Base-by-base conservation (phyloP, 768 basidiomycete species). In the Hypholoma fasciculare region DNA sequence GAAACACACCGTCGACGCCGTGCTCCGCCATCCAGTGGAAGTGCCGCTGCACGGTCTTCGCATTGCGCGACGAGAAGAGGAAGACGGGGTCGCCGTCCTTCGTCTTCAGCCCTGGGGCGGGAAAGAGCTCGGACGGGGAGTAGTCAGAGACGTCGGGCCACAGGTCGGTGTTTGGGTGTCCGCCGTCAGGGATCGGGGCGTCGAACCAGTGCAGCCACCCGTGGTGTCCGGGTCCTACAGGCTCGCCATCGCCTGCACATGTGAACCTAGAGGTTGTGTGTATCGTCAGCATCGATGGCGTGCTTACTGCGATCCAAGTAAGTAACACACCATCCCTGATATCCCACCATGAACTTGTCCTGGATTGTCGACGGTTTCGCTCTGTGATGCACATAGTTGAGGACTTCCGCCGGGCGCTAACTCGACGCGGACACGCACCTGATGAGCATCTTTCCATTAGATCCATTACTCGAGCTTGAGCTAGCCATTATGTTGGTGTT, bases 121-220 rank as follows among this genome's bases (percentile, higher is more conserved):
- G 76, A 66, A 81, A 90, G 12, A 92, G 78, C 69, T 94, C 92
- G 1, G 85, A 85, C 6, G 84, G 77, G 2, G 82, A 79, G 68
- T 90, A 92, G 12, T 79, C 79, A 6, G 89, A 88, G 0, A 86
- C 78, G 63, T 92, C 90, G 0, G 92, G 92, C 90, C 90, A 93
- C 37, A 90, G 69, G 71, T 94, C 92, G 48, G 79, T 83, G 63
- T 88, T 90, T 4, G 88, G 86, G 3, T 77, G 82, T 16, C 91
- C 92, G 14, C 89, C 90, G 26, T 81, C 73, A 1, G 85, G 78
- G 11, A 92, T 76, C 1, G 89, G 89, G n/a, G 75, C 64, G 60
- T 84, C 78, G 68, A 90, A 85, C 92, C 92, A 94, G 65, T 94
- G 92, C 17, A 92, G 76, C 92, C 92, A 94, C 27, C 92, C 92